These are phyloP conservation scores for Camelina hispida DNA, from an alignment of 345 rosid species.

Conservation along the genomic window DNA sequence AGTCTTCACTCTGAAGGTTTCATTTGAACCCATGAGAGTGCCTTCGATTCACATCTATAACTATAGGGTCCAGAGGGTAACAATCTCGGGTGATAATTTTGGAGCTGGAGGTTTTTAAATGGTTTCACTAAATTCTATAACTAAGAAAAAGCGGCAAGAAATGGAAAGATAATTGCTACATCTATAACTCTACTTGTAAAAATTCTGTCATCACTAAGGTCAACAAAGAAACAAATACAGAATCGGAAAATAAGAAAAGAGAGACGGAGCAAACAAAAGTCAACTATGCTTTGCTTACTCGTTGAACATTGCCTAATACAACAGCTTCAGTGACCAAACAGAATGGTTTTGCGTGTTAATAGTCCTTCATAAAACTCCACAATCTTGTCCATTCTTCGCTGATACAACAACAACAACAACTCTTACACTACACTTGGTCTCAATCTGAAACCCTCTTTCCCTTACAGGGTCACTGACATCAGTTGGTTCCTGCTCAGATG, in stretches of 20 bases:
- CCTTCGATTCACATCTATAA: conserved; percentile 18
- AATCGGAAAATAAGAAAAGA: not conserved
- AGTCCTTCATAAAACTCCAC: conserved; percentile 29
- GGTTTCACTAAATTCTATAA: not conserved
- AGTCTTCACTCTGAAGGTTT: conserved; percentile 8
- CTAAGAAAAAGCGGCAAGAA: not conserved
- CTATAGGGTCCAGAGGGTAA: conserved; percentile 23
- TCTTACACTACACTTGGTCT: conserved; percentile 37
- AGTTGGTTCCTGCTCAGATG: conserved; percentile 46
- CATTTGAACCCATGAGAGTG: conserved; percentile 38
- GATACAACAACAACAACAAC: conserved; percentile 40
- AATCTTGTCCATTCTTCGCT: conserved; percentile 8
- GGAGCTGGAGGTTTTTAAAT: conserved; percentile 37
- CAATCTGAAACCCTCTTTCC: conserved; percentile 28
- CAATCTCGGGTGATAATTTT: conserved; percentile 79
- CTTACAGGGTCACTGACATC: conserved; percentile 18
- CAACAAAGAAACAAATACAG: conserved; percentile 39
- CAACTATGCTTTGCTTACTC: conserved; percentile 43
- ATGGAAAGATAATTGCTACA: conserved; percentile 34
- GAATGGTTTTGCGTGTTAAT: conserved; percentile 31
- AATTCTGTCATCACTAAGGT: conserved; percentile 35
- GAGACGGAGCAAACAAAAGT: conserved; percentile 32
- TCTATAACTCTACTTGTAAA: conserved; percentile 31
- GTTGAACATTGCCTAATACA: conserved; percentile 37
- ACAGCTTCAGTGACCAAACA: conserved; percentile 36